Base-by-base conservation (phyloP, 1,284 basidiomycete species). In the Agaricales sp. region DNA sequence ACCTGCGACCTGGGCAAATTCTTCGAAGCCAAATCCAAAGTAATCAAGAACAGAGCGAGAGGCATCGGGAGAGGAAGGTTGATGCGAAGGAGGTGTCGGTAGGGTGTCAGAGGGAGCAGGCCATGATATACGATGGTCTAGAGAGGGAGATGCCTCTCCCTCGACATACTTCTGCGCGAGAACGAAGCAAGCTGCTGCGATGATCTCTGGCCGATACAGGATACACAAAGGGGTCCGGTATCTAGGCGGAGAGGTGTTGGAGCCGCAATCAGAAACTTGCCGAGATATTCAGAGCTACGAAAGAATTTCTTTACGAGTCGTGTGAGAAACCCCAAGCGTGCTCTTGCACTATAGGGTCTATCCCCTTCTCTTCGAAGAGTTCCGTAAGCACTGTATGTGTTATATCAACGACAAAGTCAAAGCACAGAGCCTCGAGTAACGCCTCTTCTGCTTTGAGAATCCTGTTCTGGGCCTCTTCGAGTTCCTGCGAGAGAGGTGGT, bases 401-500 rank as follows among this genome's bases (percentile, higher is more conserved):
- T 56, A 82, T 91, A 52, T 82, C 80, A 18, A 93, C 80, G 26
- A 84, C 77, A 60, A 94, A 86, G 64, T 96, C 93, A 61, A 96
- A 96, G 67, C 92, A 95, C 3, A 96, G 71, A 0, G 88, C 85
- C 58, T 93, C 92, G 4, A 96, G 71, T 0, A 93, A 71, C 18
- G 82, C 77, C 67, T 94, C 91, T 63, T 96, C 92, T 1, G 81
- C 82, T 18, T 78, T 66, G 1, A 95, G 67, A 47, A 96, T 92
- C 1, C 75, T 73, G 44, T 73, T 68, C 62, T 87, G 87, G 65
- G 83, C 81, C 57, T 77, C 69, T 51, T 88, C 79, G 35, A 92
- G 79, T 61, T 88, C 87, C 78, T 87, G 26, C 14, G 56, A 11
- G 30, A 4, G 50, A 41, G 20, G 4, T 20, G 30, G 51, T 50